Base-by-base conservation (phyloP, 495 filamentous ascomycete genomes). In the Cenococcum geophilum region DNA sequence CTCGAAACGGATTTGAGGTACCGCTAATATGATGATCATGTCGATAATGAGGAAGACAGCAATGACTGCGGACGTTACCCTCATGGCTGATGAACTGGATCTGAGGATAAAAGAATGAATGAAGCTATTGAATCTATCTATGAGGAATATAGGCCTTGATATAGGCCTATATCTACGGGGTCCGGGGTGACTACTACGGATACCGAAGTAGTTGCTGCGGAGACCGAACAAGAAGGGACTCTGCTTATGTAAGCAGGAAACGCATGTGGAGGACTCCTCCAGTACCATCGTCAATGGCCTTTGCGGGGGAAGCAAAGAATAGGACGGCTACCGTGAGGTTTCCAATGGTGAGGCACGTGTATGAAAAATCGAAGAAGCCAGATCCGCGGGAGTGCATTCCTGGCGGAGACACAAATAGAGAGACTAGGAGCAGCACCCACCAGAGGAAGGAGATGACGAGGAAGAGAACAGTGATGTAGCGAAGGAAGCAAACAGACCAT, bases 391-490 rank as follows among this genome's bases (percentile, higher is more conserved):
- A 82, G 70, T 95, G 83, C 69, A 96, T 84, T 55, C 85, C 83
- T 0, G 93, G 92, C 2, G 91, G 88, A 58, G 85, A 95, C 68
- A 95, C 83, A 73, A 98, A 98, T 57, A 86, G 83, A 21, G 88
- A 88, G 2, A 96, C 83, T 16, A 98, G 77, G 14, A 96, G 78
- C 57, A 97, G 75, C 8, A 87, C 79, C 92, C 93, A 97, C 92
- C 93, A 98, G 43, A 90, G 67, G 66, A 96, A 89, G 69, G 81
- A 87, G 66, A 95, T 72, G 59, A 76, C 74, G 32, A 91, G 77
- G 67, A 96, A 87, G 54, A 88, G 56, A 59, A 92, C 80, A 4
- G 88, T 89, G 42, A 91, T 68, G 70, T 81, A 86, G 64, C 90
- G 83, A 14, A 92, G 75, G 35, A 87, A 79, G 32, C 93, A 85